Evolutionary conservation across 2,329 filamentous ascomycete genomes (phyloP), one percentile per base, ranked within the genome.

Genomic region (Monosporascus sp.): DNA sequence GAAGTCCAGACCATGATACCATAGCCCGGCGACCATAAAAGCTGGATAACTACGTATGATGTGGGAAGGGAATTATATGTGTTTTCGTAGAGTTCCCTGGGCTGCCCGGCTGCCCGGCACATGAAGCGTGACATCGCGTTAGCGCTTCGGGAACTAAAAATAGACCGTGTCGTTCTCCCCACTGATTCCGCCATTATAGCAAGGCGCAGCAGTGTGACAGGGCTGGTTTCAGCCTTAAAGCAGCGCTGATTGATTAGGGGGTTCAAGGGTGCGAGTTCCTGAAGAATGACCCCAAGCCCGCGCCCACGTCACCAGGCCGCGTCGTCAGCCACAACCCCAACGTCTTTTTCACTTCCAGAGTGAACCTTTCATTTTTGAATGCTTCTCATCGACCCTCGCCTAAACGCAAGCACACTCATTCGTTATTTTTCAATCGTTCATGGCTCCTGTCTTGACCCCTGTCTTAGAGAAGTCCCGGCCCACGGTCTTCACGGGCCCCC

Each of bases 381-480:
- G 22, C 45, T 38, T 49, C 49, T n/a, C 24, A 18, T 49, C 5
- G 17, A 27, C n/a, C 20, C 49, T 20, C 39, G 5, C 31, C 31
- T 35, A 14, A 35, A 35, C 11, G 31, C 31, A 35, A 5, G 31
- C 20, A 15, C 15, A 31, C 43, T 22, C 43, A 20, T 43, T 24
- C 20, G 18, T 46, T 46, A 46, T 18, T 15, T 46, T 22, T 18
- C 52, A 47, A 48, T 56, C 46, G 45, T 53, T 51, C 20, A 67
- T 67, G 65, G 63, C 64, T 49, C 65, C 65, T 51, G 52, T 65
- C 43, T 43, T 51, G 63, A 62, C 63, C 48, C 65, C 65, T 49
- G 52, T 65, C 43, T 43, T 51, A 43, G 52, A 60, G 24, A 58
- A 49, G 31, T 41, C 58, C 54, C 60, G 55, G 39, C 38, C 58